Percentiles rank a stretch among this genome's conserved stretches.
These are phyloP conservation scores for Lunularia cruciata DNA, from an alignment of 225 moss, liverwort and hornwort species.

Conservation along the genomic window DNA sequence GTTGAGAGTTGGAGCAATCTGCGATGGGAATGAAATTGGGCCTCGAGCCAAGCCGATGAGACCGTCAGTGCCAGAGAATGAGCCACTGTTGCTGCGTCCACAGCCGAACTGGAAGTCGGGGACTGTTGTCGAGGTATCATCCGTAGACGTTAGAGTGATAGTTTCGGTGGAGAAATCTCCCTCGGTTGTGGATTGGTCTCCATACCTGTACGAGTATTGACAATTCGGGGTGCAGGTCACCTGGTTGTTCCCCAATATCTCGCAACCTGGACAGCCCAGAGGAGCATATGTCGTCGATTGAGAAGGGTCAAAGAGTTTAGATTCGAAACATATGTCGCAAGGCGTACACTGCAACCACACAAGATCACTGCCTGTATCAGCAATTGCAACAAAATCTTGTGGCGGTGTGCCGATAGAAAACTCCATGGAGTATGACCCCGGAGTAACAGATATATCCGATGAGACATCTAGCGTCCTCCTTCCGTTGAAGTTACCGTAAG, in stretches of 20 bases:
- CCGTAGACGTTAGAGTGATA: slow-evolving; percentile 12
- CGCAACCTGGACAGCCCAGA: slow-evolving; percentile 40
- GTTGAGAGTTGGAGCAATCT: slow-evolving; percentile 26
- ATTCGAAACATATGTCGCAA: slow-evolving; percentile 37
- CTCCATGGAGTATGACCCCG: slow-evolving; percentile 36
- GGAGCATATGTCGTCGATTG: slow-evolving; percentile 22
- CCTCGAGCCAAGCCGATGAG: slow-evolving; percentile 38
- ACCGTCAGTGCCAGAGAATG: slow-evolving; percentile 29
- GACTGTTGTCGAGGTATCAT: background rate
- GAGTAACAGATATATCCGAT: background rate
- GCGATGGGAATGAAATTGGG: slow-evolving; percentile 30
- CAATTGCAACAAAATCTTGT: slow-evolving; percentile 33
- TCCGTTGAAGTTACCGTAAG: background rate
- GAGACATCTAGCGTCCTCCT: slow-evolving; percentile 20
- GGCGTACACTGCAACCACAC: slow-evolving; percentile 56
- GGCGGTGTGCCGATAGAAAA: slow-evolving; percentile 37
- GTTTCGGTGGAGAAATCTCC: slow-evolving; percentile 39
- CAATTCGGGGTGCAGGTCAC: slow-evolving; percentile 23
- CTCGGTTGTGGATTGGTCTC: slow-evolving; percentile 21
- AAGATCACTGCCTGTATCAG: slow-evolving; percentile 51
- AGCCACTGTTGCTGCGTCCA: slow-evolving; percentile 26
- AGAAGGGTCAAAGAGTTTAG: slow-evolving; percentile 29
- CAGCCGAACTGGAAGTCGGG: slow-evolving; percentile 39
- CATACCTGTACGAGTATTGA: slow-evolving; percentile 34
- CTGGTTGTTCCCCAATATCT: background rate